phyloP scores from a whole-genome alignment of 192 early-diverging fungal genomes.

The Coemansia sp. region DNA sequence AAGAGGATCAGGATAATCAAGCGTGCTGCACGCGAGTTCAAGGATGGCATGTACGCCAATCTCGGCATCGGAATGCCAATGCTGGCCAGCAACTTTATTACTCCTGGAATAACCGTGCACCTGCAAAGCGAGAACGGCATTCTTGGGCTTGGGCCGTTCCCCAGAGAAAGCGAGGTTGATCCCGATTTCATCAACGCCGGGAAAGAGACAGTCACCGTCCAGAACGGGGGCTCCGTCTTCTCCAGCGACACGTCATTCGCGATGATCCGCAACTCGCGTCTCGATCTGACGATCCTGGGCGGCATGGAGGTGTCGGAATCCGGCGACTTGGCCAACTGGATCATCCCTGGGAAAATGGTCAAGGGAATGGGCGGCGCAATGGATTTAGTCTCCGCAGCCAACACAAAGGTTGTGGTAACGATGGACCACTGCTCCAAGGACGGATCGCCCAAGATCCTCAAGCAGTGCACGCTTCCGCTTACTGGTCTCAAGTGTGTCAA shows the following conservation, averaged over 20 bases:
- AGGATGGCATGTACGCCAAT: constrained; percentile 69
- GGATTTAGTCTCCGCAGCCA: constrained; percentile 68
- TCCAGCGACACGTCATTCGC: constrained; percentile 70
- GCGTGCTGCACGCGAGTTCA: constrained; percentile 72
- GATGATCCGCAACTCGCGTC: constrained; percentile 73
- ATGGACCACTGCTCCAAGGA: constrained; percentile 63
- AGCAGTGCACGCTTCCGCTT: constrained; percentile 68
- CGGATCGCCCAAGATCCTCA: constrained; percentile 70
- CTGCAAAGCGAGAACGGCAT: constrained; percentile 78
- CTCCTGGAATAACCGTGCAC: constrained; percentile 62
- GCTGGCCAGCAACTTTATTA: constrained; percentile 71
- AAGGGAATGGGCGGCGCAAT: constrained; percentile 81
- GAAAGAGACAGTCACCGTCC: constrained; percentile 63
- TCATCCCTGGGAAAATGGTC: constrained; percentile 79
- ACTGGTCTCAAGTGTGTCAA: constrained; percentile 67
- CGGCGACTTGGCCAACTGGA: constrained; percentile 80
- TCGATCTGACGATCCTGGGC: constrained; percentile 71
- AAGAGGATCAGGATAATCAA: constrained; percentile 65
- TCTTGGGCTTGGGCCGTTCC: constrained; percentile 72
- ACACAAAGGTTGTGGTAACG: constrained; percentile 70
- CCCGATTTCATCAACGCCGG: constrained; percentile 72
- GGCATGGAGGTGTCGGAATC: constrained; percentile 60
- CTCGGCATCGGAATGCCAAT: constrained; percentile 78
- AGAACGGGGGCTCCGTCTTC: constrained; percentile 67
- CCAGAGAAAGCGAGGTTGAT: constrained; percentile 62